Conservation (phyloP, 1,139 yeast genomes). For the Meyerozyma guilliermondii region DNA sequence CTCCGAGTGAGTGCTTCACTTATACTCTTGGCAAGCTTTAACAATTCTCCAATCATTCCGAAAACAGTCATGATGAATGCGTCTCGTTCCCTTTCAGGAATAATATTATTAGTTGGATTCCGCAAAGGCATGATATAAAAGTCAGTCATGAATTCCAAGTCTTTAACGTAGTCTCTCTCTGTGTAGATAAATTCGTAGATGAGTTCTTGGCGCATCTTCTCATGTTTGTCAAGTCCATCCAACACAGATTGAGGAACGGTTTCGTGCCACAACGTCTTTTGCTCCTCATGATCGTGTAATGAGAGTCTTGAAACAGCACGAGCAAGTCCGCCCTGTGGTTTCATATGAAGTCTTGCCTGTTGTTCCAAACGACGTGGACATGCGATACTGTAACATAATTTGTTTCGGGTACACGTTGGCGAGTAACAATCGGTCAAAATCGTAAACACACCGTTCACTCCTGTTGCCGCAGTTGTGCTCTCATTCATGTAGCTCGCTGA, state of each 20-base stretch:
- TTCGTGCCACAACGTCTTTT: slow-evolving; percentile 89
- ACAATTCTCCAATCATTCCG: slow-evolving; percentile 83
- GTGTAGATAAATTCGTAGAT: slow-evolving; percentile 92
- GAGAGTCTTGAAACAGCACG: slow-evolving; percentile 80
- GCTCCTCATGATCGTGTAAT: slow-evolving; percentile 71
- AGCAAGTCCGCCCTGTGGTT: slow-evolving; percentile 82
- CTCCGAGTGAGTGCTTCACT: slow-evolving; percentile 88
- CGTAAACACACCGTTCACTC: slow-evolving; percentile 89
- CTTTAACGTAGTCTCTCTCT: slow-evolving; percentile 92
- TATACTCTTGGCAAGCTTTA: slow-evolving; percentile 74
- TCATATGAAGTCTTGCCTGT: slow-evolving; percentile 85
- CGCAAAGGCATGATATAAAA: slow-evolving; percentile 90
- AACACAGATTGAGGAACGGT: slow-evolving; percentile 81
- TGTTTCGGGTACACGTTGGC: slow-evolving; percentile 89
- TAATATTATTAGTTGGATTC: slow-evolving; percentile 67
- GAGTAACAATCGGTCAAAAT: slow-evolving; percentile 91
- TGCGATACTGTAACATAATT: slow-evolving; percentile 90
- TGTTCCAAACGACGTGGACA: slow-evolving; percentile 96
- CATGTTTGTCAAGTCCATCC: slow-evolving; percentile 75
- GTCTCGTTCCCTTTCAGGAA: slow-evolving; percentile 85
- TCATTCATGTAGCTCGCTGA: background rate
- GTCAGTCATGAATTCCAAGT: slow-evolving; percentile 87
- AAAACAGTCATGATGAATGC: slow-evolving; percentile 89
- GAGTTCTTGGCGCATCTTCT: slow-evolving; percentile 90
- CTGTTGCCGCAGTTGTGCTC: slow-evolving; percentile 16